A percentile compares a stretch with the other conserved stretches of the same genome.
These are phyloP conservation scores for Ascochyta rabiei DNA, from an alignment of 2,329 filamentous ascomycete species.

Conservation along the genomic window DNA sequence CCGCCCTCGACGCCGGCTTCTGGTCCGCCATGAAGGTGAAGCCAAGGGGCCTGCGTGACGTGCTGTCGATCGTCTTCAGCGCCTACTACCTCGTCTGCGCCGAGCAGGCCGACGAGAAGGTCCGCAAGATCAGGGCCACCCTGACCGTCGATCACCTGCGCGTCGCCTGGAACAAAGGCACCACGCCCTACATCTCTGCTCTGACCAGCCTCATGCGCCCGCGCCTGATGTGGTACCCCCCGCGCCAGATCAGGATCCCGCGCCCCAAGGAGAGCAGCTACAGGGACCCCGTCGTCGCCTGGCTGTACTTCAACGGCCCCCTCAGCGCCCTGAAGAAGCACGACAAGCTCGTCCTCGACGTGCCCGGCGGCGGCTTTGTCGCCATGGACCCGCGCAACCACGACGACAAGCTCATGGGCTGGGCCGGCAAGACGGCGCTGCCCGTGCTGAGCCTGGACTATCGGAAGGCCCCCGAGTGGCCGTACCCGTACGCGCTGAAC, in stretches of 20 bases:
- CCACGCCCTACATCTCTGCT: slow-evolving; percentile 80
- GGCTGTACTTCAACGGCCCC: slow-evolving; percentile 94
- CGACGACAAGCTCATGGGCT: slow-evolving; percentile 91
- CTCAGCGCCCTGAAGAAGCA: slow-evolving; percentile 77
- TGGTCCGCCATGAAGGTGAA: slow-evolving; percentile 97
- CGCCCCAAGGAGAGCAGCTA: slow-evolving; percentile 81
- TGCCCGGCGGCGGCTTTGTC: slow-evolving; percentile 93
- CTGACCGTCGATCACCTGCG: slow-evolving; percentile 90
- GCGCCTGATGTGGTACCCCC: slow-evolving; percentile 78
- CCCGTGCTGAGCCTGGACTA: slow-evolving; percentile 93
- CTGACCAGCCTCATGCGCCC: slow-evolving; percentile 76
- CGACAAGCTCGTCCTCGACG: slow-evolving; percentile 80
- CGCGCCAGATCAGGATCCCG: slow-evolving; percentile 82
- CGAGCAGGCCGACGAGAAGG: slow-evolving; percentile 95
- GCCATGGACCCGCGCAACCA: slow-evolving; percentile 95
- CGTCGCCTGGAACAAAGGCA: slow-evolving; percentile 94
- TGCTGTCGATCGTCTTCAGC: slow-evolving; percentile 83
- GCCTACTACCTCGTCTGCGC: slow-evolving; percentile 91
- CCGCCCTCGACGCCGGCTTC: slow-evolving; percentile 92
- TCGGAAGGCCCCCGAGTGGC: slow-evolving; percentile 81
- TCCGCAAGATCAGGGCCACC: slow-evolving; percentile 83
- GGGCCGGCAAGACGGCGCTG: slow-evolving; percentile 87
- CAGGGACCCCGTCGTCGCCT: slow-evolving; percentile 79
- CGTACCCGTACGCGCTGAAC: slow-evolving; percentile 84
- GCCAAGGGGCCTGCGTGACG: slow-evolving; percentile 78